Conservation (phyloP, 108 stramenopile species). For the Pinguiococcus pyrenoidosus region DNA sequence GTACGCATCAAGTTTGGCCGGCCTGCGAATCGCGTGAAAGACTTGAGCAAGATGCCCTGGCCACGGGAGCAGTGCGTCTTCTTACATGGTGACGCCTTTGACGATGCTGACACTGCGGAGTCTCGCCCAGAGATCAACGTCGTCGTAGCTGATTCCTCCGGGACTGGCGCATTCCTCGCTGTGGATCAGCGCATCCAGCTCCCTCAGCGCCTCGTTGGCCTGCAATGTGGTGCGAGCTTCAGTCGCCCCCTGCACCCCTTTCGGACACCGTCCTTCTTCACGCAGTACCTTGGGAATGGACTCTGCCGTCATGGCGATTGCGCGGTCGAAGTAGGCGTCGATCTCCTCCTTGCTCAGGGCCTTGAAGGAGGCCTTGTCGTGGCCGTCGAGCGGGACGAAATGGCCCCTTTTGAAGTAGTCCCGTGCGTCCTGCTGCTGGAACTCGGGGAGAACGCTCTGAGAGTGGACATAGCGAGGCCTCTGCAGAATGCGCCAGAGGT, state of each 20-base stretch:
- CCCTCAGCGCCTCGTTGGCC: slow-evolving; percentile 61
- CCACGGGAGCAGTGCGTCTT: too few species aligned
- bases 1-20: slow-evolving; percentile 59
- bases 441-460: slow-evolving; percentile 5
- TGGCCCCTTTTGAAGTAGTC: slow-evolving; percentile 78
- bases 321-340: slow-evolving; percentile 55
- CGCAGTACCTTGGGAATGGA: too few species aligned
- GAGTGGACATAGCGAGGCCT: slow-evolving; percentile 84
- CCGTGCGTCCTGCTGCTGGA: slow-evolving; percentile 69
- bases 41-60: too few species aligned
- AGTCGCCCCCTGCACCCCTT: too few species aligned
- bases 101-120: slow-evolving; percentile 73
- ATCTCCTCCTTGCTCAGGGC: slow-evolving; percentile 56
- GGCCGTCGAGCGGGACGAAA: slow-evolving; percentile 68
- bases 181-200: slow-evolving; percentile 64
- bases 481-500: slow-evolving; percentile 61
- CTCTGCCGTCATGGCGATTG: slow-evolving; percentile 56
- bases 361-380: slow-evolving; percentile 75
- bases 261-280: too few species aligned
- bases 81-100: slow-evolving; percentile 56
- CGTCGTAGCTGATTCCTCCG: slow-evolving; percentile 68
- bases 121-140: slow-evolving; percentile 74
- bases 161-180: slow-evolving; percentile 60
- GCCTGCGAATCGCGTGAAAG: too few species aligned
- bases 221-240: too few species aligned